These are phyloP conservation scores for Begonia loranthoides DNA, from an alignment of 306 rosid species.

Conservation along the genomic window DNA sequence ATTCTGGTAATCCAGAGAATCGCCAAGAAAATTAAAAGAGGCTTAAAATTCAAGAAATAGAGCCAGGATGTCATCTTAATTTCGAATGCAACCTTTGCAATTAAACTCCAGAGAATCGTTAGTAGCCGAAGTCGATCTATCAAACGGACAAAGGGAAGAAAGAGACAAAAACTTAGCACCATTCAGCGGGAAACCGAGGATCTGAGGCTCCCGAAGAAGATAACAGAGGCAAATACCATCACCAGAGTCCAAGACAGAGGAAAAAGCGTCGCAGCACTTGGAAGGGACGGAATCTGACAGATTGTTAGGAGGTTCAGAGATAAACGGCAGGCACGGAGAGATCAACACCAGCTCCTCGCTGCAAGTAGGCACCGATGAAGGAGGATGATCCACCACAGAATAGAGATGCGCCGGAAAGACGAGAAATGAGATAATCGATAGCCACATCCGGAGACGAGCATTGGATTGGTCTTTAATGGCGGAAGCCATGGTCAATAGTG, in stretches of 20 bases:
- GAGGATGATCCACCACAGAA: not conserved
- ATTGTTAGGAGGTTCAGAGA: constrained; percentile 56
- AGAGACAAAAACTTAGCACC: constrained; percentile 40
- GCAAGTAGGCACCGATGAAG: constrained; percentile 16
- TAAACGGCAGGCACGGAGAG: constrained; percentile 52
- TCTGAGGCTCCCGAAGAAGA: constrained; percentile 33
- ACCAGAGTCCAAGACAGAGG: constrained; percentile 14
- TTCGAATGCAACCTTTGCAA: constrained; percentile 37
- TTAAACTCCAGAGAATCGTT: constrained; percentile 14
- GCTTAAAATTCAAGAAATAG: constrained; percentile 1
- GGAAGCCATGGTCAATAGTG: constrained; percentile 1
- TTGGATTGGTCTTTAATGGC: not conserved
- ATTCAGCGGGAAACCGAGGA: constrained; percentile 60
- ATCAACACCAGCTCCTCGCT: constrained; percentile 30
- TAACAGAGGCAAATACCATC: constrained; percentile 42
- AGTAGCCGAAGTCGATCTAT: not conserved
- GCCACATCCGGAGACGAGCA: not conserved
- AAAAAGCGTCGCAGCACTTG: constrained; percentile 43
- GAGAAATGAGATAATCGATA: not conserved
- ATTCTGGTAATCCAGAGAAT: not conserved
- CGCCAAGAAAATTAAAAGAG: constrained; percentile 1
- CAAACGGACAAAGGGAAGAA: constrained; percentile 24
- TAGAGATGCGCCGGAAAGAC: constrained; percentile 4
- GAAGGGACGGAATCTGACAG: constrained; percentile 28
- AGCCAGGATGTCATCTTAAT: not conserved